phyloP scores from a whole-genome alignment of 2,329 filamentous ascomycete species.

The Scleromitrula shiraiana region DNA sequence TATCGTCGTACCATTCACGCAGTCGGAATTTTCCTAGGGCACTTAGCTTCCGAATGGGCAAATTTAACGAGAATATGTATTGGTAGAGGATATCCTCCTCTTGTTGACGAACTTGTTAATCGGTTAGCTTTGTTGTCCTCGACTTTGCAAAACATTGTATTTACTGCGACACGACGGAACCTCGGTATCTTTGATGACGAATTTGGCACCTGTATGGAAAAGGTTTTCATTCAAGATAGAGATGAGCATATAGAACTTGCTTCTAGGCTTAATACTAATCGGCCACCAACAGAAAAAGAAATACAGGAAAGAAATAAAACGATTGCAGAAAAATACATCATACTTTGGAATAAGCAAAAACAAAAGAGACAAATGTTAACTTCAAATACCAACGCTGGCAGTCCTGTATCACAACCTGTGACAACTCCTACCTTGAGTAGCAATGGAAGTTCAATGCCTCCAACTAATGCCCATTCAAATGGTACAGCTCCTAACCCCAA shows the following conservation, averaged over 20 bases:
- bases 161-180: slow-evolving; percentile 42
- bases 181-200: slow-evolving; percentile 34
- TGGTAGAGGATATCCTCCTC: slow-evolving; percentile 40
- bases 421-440: background rate
- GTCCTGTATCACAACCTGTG: background rate
- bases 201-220: slow-evolving; percentile 30
- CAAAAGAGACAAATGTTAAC: background rate
- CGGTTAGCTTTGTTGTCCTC: slow-evolving; percentile 41
- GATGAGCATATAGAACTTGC: slow-evolving; percentile 25
- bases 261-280: slow-evolving; percentile 20
- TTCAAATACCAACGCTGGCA: background rate
- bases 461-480: background rate
- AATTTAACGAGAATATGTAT: slow-evolving; percentile 31
- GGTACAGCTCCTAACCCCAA: background rate
- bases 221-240: slow-evolving; percentile 33
- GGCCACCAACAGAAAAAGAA: slow-evolving; percentile 24
- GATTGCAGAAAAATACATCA: slow-evolving; percentile 1
- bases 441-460: too few species aligned
- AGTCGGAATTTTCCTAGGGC: slow-evolving; percentile 38
- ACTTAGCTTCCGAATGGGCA: slow-evolving; percentile 37
- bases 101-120: slow-evolving; percentile 47
- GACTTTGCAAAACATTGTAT: slow-evolving; percentile 46
- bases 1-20: slow-evolving; percentile 28
- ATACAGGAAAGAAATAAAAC: slow-evolving; percentile 19
- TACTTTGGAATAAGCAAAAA: background rate